Conservation (phyloP, 306 rosid species). For the Prunus campanulata region DNA sequence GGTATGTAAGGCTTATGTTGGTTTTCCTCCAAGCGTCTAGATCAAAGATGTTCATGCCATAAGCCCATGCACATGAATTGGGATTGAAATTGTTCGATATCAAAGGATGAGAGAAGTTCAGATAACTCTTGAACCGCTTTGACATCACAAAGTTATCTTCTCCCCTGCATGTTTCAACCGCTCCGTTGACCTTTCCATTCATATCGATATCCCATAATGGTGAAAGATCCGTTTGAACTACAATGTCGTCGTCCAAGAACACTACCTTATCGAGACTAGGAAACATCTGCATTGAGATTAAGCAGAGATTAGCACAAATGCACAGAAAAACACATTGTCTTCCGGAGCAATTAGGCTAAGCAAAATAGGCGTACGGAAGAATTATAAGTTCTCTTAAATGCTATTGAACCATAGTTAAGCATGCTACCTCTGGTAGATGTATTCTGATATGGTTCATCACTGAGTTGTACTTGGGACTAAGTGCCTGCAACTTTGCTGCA, state of each 20-base stretch:
- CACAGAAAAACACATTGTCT: neutral
- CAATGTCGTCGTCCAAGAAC: constrained; percentile 92
- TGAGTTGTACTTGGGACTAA: constrained; percentile 96
- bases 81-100: constrained; percentile 62
- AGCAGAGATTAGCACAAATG: constrained; percentile 12
- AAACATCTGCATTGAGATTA: constrained; percentile 59
- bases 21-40: constrained; percentile 96
- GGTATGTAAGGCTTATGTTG: constrained; percentile 83
- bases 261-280: constrained; percentile 92
- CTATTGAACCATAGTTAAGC: neutral
- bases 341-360: neutral
- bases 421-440: constrained; percentile 89
- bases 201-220: constrained; percentile 95
- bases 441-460: constrained; percentile 96
- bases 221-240: constrained; percentile 94
- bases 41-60: constrained; percentile 98
- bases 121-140: constrained; percentile 78
- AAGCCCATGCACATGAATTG: constrained; percentile 95
- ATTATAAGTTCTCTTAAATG: neutral
- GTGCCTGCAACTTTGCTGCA: constrained; percentile 95
- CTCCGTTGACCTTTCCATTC: constrained; percentile 96
- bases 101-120: constrained; percentile 96
- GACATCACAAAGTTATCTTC: constrained; percentile 98
- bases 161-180: constrained; percentile 91
- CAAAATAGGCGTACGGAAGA: neutral